Base-by-base conservation (phyloP, 31 red algal genomes). In the Asparagopsis taxiformis region DNA sequence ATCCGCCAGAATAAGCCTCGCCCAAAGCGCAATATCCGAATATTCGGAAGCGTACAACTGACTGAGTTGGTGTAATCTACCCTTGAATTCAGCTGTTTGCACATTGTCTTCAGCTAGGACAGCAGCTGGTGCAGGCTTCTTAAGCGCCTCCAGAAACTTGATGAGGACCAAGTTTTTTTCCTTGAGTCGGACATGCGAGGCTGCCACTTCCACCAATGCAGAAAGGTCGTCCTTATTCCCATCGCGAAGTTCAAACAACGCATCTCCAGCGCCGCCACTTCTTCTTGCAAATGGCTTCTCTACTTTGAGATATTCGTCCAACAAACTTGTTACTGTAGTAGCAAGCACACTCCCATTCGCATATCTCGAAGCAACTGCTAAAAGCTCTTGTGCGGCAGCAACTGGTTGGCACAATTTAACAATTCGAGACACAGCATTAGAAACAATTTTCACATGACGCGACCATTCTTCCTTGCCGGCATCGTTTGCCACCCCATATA, bases 231-330 rank as follows among this genome's bases (percentile, higher is more conserved):
- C 59, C 56, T 90, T 79, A 53, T 92, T 81, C 15, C 46, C 71
- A 22, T 91, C 91, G 29, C 89, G 85, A 34, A 98, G 49, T 20
- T 84, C 89, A 60, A 98, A 93, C 31, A 98, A 54, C 1, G 82
- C 95, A 54, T 98, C 95, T 28, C 70, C 89, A 15, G 76, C 37
- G 36, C 76, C 75, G 1, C 65, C 67, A 32, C 39, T 69, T 35
- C 75, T 74, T 57, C 77, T 64, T n/a, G 76, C 86, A 75, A 98
- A 93, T 16, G 61, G 85, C 34, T 89, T 89, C 85, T 98, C 95
- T 19, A 77, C 77, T 25, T 75, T 55, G 33, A 98, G 68, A 66
- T 93, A 98, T 52, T 84, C 76, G 39, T 93, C 86, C 55, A 98
- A 68, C 51, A 98, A 64, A 29, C 55, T 32, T 16, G 78, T 61